A percentile compares a stretch with the other conserved stretches of the same genome.
phyloP scores from a whole-genome alignment of 176 grass and related monocot genomes.

The Triticum dicoccoides region DNA sequence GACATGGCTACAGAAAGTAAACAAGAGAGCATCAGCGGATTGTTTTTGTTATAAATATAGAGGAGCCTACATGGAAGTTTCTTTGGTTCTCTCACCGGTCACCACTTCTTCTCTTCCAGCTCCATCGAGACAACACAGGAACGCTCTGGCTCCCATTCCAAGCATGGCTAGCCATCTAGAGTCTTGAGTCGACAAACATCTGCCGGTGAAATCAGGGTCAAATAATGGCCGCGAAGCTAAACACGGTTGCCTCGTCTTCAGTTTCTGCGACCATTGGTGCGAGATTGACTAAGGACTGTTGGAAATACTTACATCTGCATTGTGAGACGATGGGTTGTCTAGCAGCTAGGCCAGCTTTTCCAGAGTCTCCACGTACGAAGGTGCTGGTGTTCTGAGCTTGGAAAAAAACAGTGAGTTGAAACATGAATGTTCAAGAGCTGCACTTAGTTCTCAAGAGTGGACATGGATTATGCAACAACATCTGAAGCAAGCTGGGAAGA shows the following conservation, averaged over 20 bases:
- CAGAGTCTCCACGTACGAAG: neutral
- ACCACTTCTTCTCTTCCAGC: neutral
- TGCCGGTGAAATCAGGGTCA: neutral
- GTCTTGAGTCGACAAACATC: neutral
- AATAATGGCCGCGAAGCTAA: constrained; percentile 18
- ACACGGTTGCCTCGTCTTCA: neutral
- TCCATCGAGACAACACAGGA: neutral
- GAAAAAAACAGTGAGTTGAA: neutral
- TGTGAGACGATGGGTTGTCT: constrained; percentile 20
- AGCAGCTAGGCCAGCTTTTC: constrained; percentile 29
- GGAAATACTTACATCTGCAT: constrained; percentile 10
- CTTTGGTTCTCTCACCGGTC: neutral
- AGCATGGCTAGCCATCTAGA: neutral
- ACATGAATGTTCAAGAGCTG: neutral
- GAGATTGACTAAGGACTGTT: neutral
- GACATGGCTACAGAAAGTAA: constrained; percentile 4
- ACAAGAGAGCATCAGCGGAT: neutral
- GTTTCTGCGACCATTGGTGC: neutral
- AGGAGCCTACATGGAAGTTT: neutral
- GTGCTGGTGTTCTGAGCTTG: neutral
- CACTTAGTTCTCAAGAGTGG: neutral
- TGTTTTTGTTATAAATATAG: constrained; percentile 23
- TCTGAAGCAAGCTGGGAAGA: neutral
- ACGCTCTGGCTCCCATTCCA: neutral
- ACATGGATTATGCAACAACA: neutral